Evolutionary conservation across 2,329 filamentous ascomycete species (phyloP).

Genomic region (Claviceps lovelessii): DNA sequence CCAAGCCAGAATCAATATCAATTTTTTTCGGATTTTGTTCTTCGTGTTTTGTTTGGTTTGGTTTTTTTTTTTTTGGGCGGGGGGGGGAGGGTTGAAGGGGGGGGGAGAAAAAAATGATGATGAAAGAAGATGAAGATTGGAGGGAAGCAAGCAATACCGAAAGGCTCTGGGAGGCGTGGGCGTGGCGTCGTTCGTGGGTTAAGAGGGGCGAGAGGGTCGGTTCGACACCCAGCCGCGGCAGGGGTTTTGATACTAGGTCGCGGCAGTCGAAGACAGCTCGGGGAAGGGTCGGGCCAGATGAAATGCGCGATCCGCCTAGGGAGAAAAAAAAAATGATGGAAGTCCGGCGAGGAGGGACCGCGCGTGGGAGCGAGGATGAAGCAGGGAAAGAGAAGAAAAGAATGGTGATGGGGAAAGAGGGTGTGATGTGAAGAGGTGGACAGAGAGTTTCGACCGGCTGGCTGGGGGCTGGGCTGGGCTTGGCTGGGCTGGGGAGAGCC

Average conservation of each 20-base stretch:
- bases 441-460: slow-evolving; percentile 7
- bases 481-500: slow-evolving; percentile 8
- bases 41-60: too few relatives aligned
- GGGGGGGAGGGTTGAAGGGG: neutral
- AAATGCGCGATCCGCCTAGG: slow-evolving; percentile 5
- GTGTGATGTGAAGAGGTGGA: slow-evolving; percentile 6
- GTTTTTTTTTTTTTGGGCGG: too few relatives aligned
- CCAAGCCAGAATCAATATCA: slow-evolving; percentile 7
- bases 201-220: slow-evolving; percentile 10
- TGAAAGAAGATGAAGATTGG: too few relatives aligned
- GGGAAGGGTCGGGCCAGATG: neutral
- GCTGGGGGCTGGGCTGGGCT: neutral
- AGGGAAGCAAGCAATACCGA: slow-evolving; percentile 9
- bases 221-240: slow-evolving; percentile 6
- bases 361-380: slow-evolving; percentile 1
- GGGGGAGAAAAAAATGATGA: neutral
- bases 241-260: slow-evolving; percentile 5
- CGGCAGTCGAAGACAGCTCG: slow-evolving; percentile 5
- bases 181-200: slow-evolving; percentile 11
- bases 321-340: neutral
- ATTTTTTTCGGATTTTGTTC: neutral
- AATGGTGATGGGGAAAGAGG: slow-evolving; percentile 6
- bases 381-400: neutral
- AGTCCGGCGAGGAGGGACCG: neutral
- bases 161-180: slow-evolving; percentile 19